Evolutionary conservation across 75 land plant genomes (phyloP).

Genomic region (Selaginella moellendorffii): DNA sequence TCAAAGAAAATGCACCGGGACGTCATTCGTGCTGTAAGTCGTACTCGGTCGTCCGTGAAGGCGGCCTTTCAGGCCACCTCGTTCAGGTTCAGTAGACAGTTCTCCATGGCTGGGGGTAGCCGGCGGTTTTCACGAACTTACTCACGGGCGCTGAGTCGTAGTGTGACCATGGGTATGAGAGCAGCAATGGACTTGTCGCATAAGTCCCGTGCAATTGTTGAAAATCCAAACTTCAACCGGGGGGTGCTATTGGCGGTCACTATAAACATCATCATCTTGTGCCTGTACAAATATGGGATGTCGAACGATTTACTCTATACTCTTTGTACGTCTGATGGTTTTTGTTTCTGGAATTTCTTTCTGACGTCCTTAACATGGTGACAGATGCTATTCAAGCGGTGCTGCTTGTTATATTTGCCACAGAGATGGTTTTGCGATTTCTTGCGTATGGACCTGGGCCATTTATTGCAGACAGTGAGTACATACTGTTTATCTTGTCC

Average conservation of each 20-base stretch:
- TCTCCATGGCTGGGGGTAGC: not conserved
- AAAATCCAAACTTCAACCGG: constrained; percentile 15
- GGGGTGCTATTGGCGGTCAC: constrained; percentile 14
- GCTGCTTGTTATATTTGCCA: constrained; percentile 14
- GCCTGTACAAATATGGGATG: constrained; percentile 15
- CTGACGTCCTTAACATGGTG: not conserved
- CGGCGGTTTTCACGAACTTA: constrained; percentile 11
- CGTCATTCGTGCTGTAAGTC: constrained; percentile 10
- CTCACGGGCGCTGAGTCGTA: constrained; percentile 2
- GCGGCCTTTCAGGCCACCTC: constrained; percentile 9
- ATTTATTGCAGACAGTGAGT: constrained; percentile 18
- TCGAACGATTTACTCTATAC: not conserved
- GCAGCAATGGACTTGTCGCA: constrained; percentile 7
- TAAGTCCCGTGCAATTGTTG: constrained; percentile 11
- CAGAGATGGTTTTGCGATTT: constrained; percentile 23
- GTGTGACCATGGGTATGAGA: constrained; percentile 8
- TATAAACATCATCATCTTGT: constrained; percentile 17
- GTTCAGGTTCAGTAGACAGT: not conserved
- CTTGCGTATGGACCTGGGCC: constrained; percentile 14
- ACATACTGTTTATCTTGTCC: not conserved
- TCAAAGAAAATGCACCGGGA: not conserved
- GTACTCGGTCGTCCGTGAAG: constrained; percentile 1
- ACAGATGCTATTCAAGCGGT: constrained; percentile 19
- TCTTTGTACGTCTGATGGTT: not conserved
- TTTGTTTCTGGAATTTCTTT: not conserved